Evolutionary conservation across 2,329 filamentous ascomycete genomes (phyloP).

Genomic region (Monosporascus cannonballus): DNA sequence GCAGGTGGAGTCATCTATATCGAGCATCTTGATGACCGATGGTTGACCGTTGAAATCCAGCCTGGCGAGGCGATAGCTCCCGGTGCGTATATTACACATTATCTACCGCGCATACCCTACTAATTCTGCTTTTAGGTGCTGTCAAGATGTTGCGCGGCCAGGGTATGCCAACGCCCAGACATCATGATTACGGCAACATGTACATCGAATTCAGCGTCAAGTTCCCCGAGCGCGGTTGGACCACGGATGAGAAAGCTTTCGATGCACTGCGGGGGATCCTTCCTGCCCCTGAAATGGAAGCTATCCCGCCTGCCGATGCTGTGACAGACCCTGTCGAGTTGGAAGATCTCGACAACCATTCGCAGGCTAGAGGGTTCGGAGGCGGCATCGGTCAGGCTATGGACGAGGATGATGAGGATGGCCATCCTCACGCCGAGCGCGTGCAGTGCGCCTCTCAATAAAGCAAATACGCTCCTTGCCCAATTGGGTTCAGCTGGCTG

Average conservation of each 20-base stretch:
- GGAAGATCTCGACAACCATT: constrained; percentile 74
- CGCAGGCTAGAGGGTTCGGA: constrained; percentile 62
- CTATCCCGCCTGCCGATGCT: constrained; percentile 67
- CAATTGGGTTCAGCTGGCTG: neutral
- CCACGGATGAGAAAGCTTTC: constrained; percentile 61
- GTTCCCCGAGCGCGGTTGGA: constrained; percentile 79
- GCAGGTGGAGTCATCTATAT: constrained; percentile 87
- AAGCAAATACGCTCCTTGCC: constrained; percentile 19
- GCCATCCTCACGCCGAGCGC: constrained; percentile 67
- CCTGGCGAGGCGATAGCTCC: constrained; percentile 92
- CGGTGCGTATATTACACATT: constrained; percentile 51
- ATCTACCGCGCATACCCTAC: constrained; percentile 4
- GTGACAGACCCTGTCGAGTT: constrained; percentile 89
- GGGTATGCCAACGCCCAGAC: constrained; percentile 93
- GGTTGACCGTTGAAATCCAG: constrained; percentile 87
- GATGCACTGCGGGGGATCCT: constrained; percentile 77
- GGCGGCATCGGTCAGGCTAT: constrained; percentile 46
- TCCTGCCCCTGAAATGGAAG: constrained; percentile 60
- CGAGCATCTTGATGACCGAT: constrained; percentile 95
- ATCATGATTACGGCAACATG: constrained; percentile 92
- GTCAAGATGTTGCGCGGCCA: constrained; percentile 94
- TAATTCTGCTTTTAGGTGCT: constrained; percentile 52
- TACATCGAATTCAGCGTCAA: constrained; percentile 98
- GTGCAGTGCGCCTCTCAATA: constrained; percentile 88
- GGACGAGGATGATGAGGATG: constrained; percentile 75